A percentile compares a stretch with the other conserved stretches of the same genome.
Evolutionary conservation across 768 basidiomycete species (phyloP).

Genomic region (Trametes cinnabarina): DNA sequence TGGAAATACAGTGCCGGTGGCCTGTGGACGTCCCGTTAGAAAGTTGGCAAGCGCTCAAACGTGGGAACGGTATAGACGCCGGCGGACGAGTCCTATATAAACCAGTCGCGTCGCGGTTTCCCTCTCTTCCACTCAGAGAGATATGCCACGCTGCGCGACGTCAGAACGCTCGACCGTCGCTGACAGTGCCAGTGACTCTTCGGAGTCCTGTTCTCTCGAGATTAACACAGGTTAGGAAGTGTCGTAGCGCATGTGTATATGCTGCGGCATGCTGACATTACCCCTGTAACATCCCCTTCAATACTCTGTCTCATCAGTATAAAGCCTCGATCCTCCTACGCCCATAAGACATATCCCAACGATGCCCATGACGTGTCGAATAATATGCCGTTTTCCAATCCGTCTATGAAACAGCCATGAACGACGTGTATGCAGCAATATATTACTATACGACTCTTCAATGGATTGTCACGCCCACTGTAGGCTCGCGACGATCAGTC

Average conservation of each 20-base stretch:
- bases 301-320: too few species aligned
- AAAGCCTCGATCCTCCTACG: too few species aligned
- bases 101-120: conserved; percentile 11
- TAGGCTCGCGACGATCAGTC: too few species aligned
- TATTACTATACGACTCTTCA: too few species aligned
- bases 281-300: conserved; percentile 55
- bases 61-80: conserved; percentile 37
- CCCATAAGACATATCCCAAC: too few species aligned
- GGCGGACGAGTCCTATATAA: conserved; percentile 26
- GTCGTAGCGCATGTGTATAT: conserved; percentile 52
- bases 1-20: neutral
- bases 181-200: conserved; percentile 63
- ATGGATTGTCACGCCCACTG: too few species aligned
- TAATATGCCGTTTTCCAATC: too few species aligned
- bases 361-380: too few species aligned
- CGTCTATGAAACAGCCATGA: too few species aligned
- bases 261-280: conserved; percentile 63
- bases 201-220: conserved; percentile 55
- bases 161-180: conserved; percentile 46
- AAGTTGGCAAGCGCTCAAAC: conserved; percentile 17
- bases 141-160: conserved; percentile 68
- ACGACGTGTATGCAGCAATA: too few species aligned
- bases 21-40: neutral
- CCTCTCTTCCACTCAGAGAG: conserved; percentile 38
- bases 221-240: conserved; percentile 61